A percentile compares a stretch with the other conserved stretches of the same genome.
Evolutionary conservation across 1,284 basidiomycete genomes (phyloP).

Genomic region (Leccinum griseonigrum): DNA sequence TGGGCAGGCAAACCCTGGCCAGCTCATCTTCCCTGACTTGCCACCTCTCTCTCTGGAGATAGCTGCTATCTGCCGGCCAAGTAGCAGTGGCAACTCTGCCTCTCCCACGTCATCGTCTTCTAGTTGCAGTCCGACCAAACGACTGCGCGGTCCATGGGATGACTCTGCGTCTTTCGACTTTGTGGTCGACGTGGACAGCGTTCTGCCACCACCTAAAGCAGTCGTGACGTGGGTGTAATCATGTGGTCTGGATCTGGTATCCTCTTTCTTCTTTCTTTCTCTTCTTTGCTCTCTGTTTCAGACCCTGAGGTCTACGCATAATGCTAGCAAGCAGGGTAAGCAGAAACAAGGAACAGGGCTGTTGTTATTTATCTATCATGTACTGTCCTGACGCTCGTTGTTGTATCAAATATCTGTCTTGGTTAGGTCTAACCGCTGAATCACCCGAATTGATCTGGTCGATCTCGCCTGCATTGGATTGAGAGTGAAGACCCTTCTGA

Average conservation of each 20-base stretch:
- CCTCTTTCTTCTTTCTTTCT: not conserved
- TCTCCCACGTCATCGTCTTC: constrained; percentile 19
- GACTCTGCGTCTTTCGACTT: constrained; percentile 45
- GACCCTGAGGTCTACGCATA: constrained; percentile 4
- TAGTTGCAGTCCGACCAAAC: constrained; percentile 29
- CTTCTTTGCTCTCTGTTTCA: not conserved
- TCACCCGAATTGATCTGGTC: not conserved
- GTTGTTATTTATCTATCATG: constrained; percentile 2
- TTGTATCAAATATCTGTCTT: constrained; percentile 4
- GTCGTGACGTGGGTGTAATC: constrained; percentile 34
- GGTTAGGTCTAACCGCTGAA: not conserved
- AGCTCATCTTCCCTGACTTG: constrained; percentile 13
- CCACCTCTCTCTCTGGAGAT: constrained; percentile 15
- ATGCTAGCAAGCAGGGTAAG: not conserved
- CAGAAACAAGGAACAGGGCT: not conserved
- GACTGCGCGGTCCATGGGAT: constrained; percentile 59
- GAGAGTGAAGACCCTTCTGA: too few species aligned
- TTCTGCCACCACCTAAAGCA: constrained; percentile 47
- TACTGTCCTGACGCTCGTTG: constrained; percentile 5
- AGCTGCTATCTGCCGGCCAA: constrained; percentile 20
- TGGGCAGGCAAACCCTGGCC: constrained; percentile 6
- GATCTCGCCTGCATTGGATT: constrained; percentile 1
- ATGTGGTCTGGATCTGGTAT: constrained; percentile 1
- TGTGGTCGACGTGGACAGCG: constrained; percentile 43
- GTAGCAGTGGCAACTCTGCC: constrained; percentile 7